These are phyloP conservation scores for Blastocystis sp. DNA, from an alignment of 352 stramenopile species.

Conservation along the genomic window DNA sequence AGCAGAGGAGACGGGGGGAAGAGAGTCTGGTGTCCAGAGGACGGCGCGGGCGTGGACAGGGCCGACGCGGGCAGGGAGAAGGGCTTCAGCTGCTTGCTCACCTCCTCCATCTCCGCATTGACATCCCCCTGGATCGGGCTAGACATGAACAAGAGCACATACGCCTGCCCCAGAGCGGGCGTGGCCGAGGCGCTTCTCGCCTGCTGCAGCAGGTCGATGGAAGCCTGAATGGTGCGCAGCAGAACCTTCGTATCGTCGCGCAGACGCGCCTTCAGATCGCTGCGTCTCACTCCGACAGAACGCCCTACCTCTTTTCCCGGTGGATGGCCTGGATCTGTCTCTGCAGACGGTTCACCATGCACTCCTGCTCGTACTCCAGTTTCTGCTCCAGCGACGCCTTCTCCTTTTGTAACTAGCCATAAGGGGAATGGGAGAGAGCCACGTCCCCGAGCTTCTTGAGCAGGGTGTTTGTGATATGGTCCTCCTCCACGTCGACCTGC, in stretches of 20 bases:
- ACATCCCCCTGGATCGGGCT: constrained; percentile 33
- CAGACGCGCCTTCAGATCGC: constrained; percentile 38
- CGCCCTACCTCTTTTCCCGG: constrained; percentile 16
- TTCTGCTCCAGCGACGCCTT: constrained; percentile 71
- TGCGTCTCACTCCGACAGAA: neutral
- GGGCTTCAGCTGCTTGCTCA: constrained; percentile 45
- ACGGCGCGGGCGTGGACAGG: neutral
- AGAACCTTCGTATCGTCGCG: constrained; percentile 58
- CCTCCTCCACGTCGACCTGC: constrained; percentile 71
- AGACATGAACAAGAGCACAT: neutral
- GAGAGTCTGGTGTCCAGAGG: neutral
- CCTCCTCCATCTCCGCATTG: constrained; percentile 56
- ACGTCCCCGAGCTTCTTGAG: constrained; percentile 70
- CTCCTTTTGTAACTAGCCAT: constrained; percentile 71
- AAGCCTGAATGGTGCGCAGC: constrained; percentile 25
- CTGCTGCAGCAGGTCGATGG: constrained; percentile 50
- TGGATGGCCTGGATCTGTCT: constrained; percentile 61
- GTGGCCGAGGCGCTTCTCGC: constrained; percentile 54
- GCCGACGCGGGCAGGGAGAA: constrained; percentile 8
- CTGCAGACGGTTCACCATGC: constrained; percentile 72
- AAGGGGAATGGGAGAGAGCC: neutral
- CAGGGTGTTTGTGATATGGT: constrained; percentile 71
- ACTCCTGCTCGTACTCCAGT: constrained; percentile 72
- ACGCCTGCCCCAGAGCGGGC: constrained; percentile 23
- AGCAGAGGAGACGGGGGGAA: constrained; percentile 1